Conservation (phyloP, 2,329 filamentous ascomycete species). For the Dothideomycetidae sp. region DNA sequence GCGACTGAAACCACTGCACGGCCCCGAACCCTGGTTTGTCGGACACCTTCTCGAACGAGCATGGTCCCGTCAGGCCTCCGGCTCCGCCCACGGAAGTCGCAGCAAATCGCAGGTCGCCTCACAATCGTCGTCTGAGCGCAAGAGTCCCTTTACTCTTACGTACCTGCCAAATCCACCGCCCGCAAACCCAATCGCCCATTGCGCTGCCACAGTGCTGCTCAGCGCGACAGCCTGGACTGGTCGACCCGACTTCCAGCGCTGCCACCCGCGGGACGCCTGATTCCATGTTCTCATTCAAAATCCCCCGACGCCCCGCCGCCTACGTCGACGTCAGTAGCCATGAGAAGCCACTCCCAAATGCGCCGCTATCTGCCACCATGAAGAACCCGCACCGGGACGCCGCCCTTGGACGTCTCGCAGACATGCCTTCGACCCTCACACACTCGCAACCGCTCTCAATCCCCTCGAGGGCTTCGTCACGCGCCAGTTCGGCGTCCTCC, state of each 20-base stretch:
- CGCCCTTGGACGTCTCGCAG: slow-evolving; percentile 1
- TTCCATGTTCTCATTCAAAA: slow-evolving; percentile 8
- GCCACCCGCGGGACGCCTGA: not conserved
- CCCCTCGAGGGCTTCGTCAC: slow-evolving; percentile 23
- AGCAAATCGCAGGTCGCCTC: no score
- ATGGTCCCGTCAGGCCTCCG: not conserved
- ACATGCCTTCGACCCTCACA: slow-evolving; percentile 16
- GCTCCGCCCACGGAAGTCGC: not conserved
- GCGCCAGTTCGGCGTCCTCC: no score
- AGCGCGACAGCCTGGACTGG: not conserved
- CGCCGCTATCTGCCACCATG: slow-evolving; percentile 12
- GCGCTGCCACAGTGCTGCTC: not conserved
- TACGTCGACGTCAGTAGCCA: slow-evolving; percentile 1
- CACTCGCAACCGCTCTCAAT: slow-evolving; percentile 31
- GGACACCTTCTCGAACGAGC: not conserved
- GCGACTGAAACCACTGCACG: no score
- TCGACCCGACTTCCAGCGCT: not conserved
- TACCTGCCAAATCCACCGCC: slow-evolving; percentile 7
- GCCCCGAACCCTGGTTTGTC: not conserved
- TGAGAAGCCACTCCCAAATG: slow-evolving; percentile 8
- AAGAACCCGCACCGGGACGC: slow-evolving; percentile 10
- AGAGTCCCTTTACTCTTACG: slow-evolving; percentile 6
- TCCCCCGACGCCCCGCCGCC: slow-evolving; percentile 1
- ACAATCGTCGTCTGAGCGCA: no score
- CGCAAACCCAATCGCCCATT: slow-evolving; percentile 5